Evolutionary conservation across 352 stramenopile species (phyloP), one percentile per base, ranked within the genome.

Genomic region (Pythium apleroticum): DNA sequence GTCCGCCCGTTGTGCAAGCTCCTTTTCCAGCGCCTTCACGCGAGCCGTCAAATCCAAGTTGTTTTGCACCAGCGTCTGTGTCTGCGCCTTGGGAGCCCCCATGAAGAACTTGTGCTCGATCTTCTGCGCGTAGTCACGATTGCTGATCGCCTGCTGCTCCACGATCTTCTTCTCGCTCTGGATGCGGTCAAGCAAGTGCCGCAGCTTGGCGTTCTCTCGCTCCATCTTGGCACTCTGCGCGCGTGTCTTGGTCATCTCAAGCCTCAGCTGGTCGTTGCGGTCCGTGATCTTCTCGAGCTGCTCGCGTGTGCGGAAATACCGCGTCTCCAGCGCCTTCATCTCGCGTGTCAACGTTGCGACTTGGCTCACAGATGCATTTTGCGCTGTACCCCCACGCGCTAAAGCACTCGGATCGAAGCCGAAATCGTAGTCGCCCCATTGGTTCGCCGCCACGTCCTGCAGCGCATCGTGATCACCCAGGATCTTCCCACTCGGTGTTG

Each of bases 101-200:
- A 89, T 78, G 62, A 90, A 93, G 48, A 93, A 89, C 45, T 82
- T 81, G 63, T 91, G 81, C 66, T 95, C 86, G 50, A 93, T 93
- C 53, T 90, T 90, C 69, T 92, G 90, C 27, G 83, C 86, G 53
- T 95, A 95, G 66, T 93, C 84, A 30, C 86, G 78, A 35, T 93
- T 93, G 39, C 62, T 72, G 52, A 93, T 91, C n/a, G 86, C 86
- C 49, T 95, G 86, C 10, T 81, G 69, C 72, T 95, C 83, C n/a
- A 91, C 31, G 28, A 87, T 73, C 54, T 88, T 89, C 57, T 89
- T 88, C 31, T 95, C 83, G 19, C 65, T 71, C 39, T 91, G 83
- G 39, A 95, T 81, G 2, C 81, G 80, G 50, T 95, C 81, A 39
- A 95, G 69, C 55, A 93, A 35, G 45, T 85, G 69, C 20, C 84